phyloP scores from a whole-genome alignment of 345 rosid genomes.

The Gossypium australe region DNA sequence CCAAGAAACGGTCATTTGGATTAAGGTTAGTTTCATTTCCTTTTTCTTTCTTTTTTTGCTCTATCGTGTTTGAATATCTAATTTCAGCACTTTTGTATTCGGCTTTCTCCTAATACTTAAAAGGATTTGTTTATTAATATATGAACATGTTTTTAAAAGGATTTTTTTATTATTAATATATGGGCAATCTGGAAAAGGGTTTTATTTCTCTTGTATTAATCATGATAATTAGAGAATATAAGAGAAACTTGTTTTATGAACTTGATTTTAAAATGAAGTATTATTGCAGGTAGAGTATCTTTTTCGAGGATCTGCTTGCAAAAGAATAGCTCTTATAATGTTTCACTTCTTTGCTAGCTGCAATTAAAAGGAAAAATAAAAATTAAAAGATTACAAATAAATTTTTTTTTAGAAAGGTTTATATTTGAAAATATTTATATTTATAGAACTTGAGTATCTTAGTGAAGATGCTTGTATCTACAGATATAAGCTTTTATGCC shows the following conservation, averaged over 20 bases:
- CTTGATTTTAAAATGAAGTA: no score
- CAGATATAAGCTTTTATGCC: neutral
- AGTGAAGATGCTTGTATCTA: neutral
- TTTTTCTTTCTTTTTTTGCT: no score
- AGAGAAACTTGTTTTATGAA: neutral
- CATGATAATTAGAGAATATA: neutral
- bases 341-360: neutral
- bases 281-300: no score
- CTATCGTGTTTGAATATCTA: no score
- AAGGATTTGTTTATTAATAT: no score
- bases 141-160: neutral
- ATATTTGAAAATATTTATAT: neutral
- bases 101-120: no score
- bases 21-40: no score
- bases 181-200: neutral
- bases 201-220: neutral
- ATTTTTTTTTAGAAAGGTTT: neutral
- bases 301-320: neutral
- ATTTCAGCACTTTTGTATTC: no score
- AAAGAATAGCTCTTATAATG: neutral
- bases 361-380: neutral
- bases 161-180: neutral
- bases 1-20: no score
- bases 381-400: neutral
- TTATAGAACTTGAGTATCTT: neutral